phyloP scores from a whole-genome alignment of 768 basidiomycete species.

The Trametes gibbosa region DNA sequence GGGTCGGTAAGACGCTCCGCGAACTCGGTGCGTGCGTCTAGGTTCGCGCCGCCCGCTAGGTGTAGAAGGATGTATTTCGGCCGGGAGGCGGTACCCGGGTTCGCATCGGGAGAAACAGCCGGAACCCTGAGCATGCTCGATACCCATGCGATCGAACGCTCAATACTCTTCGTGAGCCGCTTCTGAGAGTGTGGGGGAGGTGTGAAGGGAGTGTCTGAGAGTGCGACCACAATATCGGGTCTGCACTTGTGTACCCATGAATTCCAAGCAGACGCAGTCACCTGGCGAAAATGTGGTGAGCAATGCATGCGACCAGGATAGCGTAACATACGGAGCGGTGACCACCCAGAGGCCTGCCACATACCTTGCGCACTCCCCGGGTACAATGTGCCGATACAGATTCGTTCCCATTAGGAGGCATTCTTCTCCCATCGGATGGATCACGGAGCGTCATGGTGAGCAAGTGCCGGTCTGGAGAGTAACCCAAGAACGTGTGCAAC shows the following conservation, averaged over 20 bases:
- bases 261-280: slow-evolving; percentile 55
- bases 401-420: slow-evolving; percentile 69
- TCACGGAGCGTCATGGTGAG: slow-evolving; percentile 63
- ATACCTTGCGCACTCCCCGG: slow-evolving; percentile 70
- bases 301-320: no score
- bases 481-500: slow-evolving; percentile 68
- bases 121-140: slow-evolving; percentile 44
- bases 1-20: slow-evolving; percentile 53
- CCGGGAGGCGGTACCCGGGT: slow-evolving; percentile 23
- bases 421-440: slow-evolving; percentile 58
- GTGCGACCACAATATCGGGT: slow-evolving; percentile 70
- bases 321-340: neutral
- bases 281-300: slow-evolving; percentile 35
- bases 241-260: slow-evolving; percentile 47
- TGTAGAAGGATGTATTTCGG: slow-evolving; percentile 57
- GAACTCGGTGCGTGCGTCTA: slow-evolving; percentile 62
- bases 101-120: neutral
- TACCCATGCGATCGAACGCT: slow-evolving; percentile 67
- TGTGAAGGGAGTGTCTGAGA: slow-evolving; percentile 70
- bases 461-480: slow-evolving; percentile 44
- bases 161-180: slow-evolving; percentile 71
- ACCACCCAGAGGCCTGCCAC: slow-evolving; percentile 6
- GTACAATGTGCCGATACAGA: slow-evolving; percentile 56
- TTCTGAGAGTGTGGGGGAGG: slow-evolving; percentile 71
- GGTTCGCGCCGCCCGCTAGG: slow-evolving; percentile 60